Percentiles rank a stretch among this genome's conserved stretches.
Evolutionary conservation across 257 asterid species (phyloP).

Genomic region (Nicotiana tabacum): DNA sequence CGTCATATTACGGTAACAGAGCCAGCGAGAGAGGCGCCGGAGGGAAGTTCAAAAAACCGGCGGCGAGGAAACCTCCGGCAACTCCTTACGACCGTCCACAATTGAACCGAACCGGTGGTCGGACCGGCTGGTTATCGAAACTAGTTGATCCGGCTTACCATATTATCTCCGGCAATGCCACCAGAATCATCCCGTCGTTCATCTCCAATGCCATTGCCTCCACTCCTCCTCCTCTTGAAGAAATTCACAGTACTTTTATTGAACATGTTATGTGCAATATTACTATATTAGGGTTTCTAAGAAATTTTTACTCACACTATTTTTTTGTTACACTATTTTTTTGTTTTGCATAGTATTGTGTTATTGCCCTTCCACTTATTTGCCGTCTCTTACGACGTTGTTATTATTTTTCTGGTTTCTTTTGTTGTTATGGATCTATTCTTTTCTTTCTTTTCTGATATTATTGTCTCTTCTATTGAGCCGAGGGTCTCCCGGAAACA

Average conservation of each 20-base stretch:
- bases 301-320: not conserved
- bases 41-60: constrained; percentile 31
- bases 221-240: constrained; percentile 14
- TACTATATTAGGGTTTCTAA: not conserved
- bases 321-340: too few relatives aligned
- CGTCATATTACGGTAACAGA: constrained; percentile 13
- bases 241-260: not conserved
- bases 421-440: too few relatives aligned
- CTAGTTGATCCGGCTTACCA: constrained; percentile 45
- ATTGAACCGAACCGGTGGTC: not conserved
- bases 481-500: too few relatives aligned
- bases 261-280: not conserved
- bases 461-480: too few relatives aligned
- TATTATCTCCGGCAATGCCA: constrained; percentile 33
- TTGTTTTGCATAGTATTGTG: too few relatives aligned
- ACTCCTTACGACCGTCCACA: constrained; percentile 39
- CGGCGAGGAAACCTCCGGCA: constrained; percentile 19
- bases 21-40: constrained; percentile 35
- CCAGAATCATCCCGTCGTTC: constrained; percentile 28
- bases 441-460: too few relatives aligned
- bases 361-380: too few relatives aligned
- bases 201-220: constrained; percentile 15
- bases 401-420: too few relatives aligned
- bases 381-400: too few relatives aligned
- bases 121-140: constrained; percentile 33